Evolutionary conservation across 257 asterid species (phyloP), one percentile per base, ranked within the genome.

Genomic region (Solanum pinnatisectum): DNA sequence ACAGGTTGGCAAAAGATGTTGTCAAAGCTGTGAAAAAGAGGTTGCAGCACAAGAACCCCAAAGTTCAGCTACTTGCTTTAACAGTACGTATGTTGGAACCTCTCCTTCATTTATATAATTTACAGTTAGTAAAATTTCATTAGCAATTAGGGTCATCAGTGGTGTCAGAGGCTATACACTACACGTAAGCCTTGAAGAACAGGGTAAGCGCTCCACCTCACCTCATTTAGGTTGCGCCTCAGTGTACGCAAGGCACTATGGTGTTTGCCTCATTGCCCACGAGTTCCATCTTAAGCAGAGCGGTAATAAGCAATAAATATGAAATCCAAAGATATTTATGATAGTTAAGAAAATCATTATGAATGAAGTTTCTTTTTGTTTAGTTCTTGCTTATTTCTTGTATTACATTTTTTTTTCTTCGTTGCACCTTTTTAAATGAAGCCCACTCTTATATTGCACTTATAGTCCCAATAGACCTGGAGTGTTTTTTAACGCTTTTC

Each of bases 1-100:
- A 90, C 90, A 93, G 98, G 97, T 84, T 94, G 86, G 96, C 95
- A 72, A 95, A 95, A 93, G 98, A 96, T 87, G 95, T 95, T 68
- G 95, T 94, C 88, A 97, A 92, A 92, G 95, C 99, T 89, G 92
- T 95, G 92, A 97, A 97, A 95, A 97, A 90, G 88, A 89, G 98
- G 90, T 88, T 97, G 95, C 98, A 92, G 95, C 97, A 96, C 96
- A 97, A 94, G 97, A 96, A 94, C 88, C 95, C 99, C 46, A 94
- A 92, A 94, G 98, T 97, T 88, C 99, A 94, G 86, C 87, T 97
- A 87, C 98, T 97, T 59, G 90, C 99, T 91, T 92, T 97, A 83
- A 97, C 99, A 95, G 99, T 97, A 94, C 4, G 59, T 70, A 37
- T 42, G 46, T 49, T 14, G 44, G 77, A 20, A 27, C 6, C 18